These are phyloP conservation scores for Acacia acuminata DNA, from an alignment of 306 rosid species.

Conservation along the genomic window DNA sequence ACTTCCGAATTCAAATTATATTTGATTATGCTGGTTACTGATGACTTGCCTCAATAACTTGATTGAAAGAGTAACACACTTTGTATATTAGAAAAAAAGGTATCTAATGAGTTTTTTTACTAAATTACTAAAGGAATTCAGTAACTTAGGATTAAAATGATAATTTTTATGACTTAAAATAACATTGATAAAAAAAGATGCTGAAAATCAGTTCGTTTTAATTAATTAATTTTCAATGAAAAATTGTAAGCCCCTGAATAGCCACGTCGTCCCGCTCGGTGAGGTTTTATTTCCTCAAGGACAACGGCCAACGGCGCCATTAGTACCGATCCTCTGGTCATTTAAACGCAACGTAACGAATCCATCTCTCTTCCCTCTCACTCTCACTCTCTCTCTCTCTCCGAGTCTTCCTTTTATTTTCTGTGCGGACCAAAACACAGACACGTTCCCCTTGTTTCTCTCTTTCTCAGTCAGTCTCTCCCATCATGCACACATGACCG, in stretches of 20 bases:
- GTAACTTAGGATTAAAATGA: no score
- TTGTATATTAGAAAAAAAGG: no score
- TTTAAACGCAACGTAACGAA: slow-evolving; percentile 25
- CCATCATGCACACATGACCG: slow-evolving; percentile 22
- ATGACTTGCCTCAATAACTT: no score
- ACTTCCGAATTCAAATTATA: no score
- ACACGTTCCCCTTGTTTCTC: slow-evolving; percentile 55
- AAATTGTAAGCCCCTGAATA: background rate
- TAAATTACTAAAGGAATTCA: no score
- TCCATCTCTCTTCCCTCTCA: background rate
- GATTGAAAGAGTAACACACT: no score
- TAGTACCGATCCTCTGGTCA: background rate
- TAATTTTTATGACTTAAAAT: no score
- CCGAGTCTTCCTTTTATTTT: background rate
- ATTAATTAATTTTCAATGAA: background rate
- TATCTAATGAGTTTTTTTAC: no score
- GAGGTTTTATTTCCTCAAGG: background rate
- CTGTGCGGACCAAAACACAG: slow-evolving; percentile 49
- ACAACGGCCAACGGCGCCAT: slow-evolving; percentile 34
- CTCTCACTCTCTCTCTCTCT: no score
- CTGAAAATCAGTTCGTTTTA: background rate
- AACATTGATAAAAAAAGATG: no score
- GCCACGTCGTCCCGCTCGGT: background rate
- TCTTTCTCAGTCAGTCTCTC: background rate
- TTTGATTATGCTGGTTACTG: no score